A percentile compares a stretch with the other conserved stretches of the same genome.
phyloP scores from a whole-genome alignment of 2,329 filamentous ascomycete species.

The Lojkania enalia region DNA sequence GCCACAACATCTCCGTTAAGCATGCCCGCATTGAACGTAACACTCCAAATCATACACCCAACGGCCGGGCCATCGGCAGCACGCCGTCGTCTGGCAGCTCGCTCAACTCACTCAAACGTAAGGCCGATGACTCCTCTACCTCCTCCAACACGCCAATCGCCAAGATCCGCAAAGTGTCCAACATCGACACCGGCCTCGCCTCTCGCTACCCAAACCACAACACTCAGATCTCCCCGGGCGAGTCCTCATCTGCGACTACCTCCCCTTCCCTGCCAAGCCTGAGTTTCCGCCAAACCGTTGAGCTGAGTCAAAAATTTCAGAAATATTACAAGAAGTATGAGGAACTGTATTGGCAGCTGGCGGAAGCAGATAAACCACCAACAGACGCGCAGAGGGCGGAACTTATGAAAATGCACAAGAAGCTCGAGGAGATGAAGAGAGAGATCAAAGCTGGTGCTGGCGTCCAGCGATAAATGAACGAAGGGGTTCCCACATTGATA shows the following conservation, averaged over 20 bases:
- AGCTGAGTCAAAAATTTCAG: constrained; percentile 58
- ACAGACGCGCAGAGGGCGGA: constrained; percentile 55
- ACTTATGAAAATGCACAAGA: constrained; percentile 58
- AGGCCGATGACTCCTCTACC: constrained; percentile 46
- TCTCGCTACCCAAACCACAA: constrained; percentile 42
- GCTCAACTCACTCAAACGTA: constrained; percentile 53
- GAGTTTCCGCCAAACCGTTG: constrained; percentile 50
- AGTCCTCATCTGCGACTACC: constrained; percentile 39
- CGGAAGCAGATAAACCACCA: constrained; percentile 47
- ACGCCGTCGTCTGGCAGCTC: constrained; percentile 35
- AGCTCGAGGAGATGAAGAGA: constrained; percentile 60
- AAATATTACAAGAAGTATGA: constrained; percentile 62
- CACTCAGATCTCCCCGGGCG: constrained; percentile 37
- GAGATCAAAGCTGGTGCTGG: constrained; percentile 54
- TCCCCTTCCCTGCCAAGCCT: constrained; percentile 39
- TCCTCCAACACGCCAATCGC: constrained; percentile 33
- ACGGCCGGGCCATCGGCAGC: constrained; percentile 32
- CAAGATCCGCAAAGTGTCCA: constrained; percentile 41
- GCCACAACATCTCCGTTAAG: constrained; percentile 39
- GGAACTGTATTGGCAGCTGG: constrained; percentile 56
- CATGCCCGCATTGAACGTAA: constrained; percentile 35
- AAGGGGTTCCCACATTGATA: neutral
- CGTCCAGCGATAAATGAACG: constrained; percentile 24
- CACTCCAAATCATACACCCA: constrained; percentile 35
- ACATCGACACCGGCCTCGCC: constrained; percentile 38